Evolutionary conservation across 2,329 filamentous ascomycete genomes (phyloP).

Genomic region (Fusarium drepaniforme): DNA sequence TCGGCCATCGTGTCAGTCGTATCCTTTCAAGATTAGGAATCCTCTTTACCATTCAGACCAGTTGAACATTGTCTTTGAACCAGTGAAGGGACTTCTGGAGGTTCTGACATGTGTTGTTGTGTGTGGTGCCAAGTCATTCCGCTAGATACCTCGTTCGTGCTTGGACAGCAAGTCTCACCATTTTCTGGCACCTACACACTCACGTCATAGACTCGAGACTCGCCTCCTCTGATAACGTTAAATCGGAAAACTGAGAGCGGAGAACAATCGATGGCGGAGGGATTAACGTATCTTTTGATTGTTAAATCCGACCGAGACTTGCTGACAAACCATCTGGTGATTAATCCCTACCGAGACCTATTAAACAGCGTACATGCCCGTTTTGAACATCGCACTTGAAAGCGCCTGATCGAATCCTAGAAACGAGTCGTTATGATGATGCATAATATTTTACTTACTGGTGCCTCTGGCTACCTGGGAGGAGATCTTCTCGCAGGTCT

Average conservation of each 20-base stretch:
- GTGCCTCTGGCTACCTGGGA: neutral
- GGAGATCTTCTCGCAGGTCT: neutral
- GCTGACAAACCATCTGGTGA: neutral
- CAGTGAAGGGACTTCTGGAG: no score
- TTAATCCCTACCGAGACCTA: neutral
- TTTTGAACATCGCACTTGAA: neutral
- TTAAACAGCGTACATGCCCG: neutral
- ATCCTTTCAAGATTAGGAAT: no score
- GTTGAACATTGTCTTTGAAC: no score
- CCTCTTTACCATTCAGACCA: no score
- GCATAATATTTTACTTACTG: neutral
- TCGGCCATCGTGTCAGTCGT: no score
- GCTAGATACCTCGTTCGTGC: no score
- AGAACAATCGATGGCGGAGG: neutral
- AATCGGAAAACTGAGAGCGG: neutral
- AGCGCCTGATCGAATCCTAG: neutral
- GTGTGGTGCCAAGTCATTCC: no score
- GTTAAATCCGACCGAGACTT: neutral
- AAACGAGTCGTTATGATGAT: neutral
- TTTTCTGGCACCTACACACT: no score
- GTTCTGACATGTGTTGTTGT: no score
- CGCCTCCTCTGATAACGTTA: no score
- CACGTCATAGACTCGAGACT: no score
- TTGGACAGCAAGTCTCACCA: no score
- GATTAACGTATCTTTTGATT: neutral